A percentile compares a stretch with the other conserved stretches of the same genome.
Conservation (phyloP, 2,329 filamentous ascomycete genomes). For the Cytospora paraplurivora region DNA sequence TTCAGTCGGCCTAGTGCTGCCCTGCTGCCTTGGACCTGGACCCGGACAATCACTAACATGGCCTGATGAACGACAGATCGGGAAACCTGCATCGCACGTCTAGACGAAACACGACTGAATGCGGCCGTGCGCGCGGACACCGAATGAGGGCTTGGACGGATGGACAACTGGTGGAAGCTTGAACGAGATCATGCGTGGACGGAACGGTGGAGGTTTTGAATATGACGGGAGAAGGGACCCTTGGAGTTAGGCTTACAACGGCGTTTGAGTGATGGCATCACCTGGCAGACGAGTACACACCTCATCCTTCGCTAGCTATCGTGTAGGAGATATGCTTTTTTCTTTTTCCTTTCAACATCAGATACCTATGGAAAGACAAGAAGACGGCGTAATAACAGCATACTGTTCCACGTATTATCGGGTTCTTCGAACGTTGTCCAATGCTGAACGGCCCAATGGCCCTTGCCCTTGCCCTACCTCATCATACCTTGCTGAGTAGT, state of each 20-base stretch:
- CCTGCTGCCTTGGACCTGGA: slow-evolving; percentile 20
- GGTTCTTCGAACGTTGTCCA: slow-evolving; percentile 10
- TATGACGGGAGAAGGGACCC: slow-evolving; percentile 11
- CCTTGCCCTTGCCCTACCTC: neutral
- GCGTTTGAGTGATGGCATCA: slow-evolving; percentile 26
- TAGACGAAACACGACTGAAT: slow-evolving; percentile 25
- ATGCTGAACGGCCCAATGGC: neutral
- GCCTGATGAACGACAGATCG: slow-evolving; percentile 25
- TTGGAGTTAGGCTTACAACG: slow-evolving; percentile 26
- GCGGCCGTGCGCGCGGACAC: slow-evolving; percentile 21
- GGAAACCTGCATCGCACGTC: slow-evolving; percentile 21
- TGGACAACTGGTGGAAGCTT: slow-evolving; percentile 28
- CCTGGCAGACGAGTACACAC: slow-evolving; percentile 21
- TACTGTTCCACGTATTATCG: slow-evolving; percentile 17
- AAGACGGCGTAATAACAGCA: slow-evolving; percentile 19
- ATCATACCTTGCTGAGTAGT: neutral
- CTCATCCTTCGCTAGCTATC: slow-evolving; percentile 26
- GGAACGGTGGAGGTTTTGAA: slow-evolving; percentile 20
- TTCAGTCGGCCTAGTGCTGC: slow-evolving; percentile 45
- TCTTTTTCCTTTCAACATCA: slow-evolving; percentile 24
- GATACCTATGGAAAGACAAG: slow-evolving; percentile 30
- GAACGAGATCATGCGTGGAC: slow-evolving; percentile 18
- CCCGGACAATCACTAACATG: slow-evolving; percentile 26
- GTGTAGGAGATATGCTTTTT: slow-evolving; percentile 26
- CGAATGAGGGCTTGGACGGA: slow-evolving; percentile 23